phyloP scores from a whole-genome alignment of 148 eudicot species.

The Tetragonia tetragonoides region DNA sequence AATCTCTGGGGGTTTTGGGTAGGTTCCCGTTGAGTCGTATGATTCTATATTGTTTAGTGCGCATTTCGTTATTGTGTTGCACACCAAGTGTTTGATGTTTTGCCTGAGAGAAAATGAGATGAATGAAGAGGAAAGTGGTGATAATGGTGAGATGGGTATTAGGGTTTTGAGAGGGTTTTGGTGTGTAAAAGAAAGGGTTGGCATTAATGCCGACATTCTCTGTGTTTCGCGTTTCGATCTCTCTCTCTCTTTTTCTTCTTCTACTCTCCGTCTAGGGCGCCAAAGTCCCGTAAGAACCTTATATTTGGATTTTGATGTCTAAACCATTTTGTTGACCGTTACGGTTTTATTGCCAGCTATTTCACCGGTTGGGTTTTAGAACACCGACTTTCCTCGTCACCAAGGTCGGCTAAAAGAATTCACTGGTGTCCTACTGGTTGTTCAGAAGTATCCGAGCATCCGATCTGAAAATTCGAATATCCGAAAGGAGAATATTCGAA shows the following conservation, averaged over 20 bases:
- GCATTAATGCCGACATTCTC: slow-evolving; percentile 24
- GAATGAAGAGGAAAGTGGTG: neutral
- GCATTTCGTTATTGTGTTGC: slow-evolving; percentile 31
- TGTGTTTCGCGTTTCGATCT: neutral
- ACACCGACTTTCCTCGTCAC: no score
- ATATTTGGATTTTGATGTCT: no score
- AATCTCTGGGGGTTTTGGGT: slow-evolving; percentile 59
- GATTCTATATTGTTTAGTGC: slow-evolving; percentile 34
- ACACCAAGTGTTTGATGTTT: slow-evolving; percentile 35
- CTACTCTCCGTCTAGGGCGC: neutral
- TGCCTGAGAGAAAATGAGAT: slow-evolving; percentile 27
- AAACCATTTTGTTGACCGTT: no score
- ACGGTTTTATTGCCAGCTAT: no score
- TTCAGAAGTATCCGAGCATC: no score
- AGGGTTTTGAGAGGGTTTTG: slow-evolving; percentile 22
- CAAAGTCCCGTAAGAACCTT: neutral
- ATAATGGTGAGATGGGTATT: neutral
- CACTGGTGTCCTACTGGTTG: no score
- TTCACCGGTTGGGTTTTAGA: no score
- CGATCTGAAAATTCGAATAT: no score
- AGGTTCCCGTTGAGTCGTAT: slow-evolving; percentile 14
- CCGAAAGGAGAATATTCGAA: no score
- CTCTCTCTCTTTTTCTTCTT: neutral
- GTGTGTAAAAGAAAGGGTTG: neutral
- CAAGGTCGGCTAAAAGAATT: no score